Base-by-base conservation (phyloP, 768 basidiomycete genomes). In the Leccinellum rugosiceps region DNA sequence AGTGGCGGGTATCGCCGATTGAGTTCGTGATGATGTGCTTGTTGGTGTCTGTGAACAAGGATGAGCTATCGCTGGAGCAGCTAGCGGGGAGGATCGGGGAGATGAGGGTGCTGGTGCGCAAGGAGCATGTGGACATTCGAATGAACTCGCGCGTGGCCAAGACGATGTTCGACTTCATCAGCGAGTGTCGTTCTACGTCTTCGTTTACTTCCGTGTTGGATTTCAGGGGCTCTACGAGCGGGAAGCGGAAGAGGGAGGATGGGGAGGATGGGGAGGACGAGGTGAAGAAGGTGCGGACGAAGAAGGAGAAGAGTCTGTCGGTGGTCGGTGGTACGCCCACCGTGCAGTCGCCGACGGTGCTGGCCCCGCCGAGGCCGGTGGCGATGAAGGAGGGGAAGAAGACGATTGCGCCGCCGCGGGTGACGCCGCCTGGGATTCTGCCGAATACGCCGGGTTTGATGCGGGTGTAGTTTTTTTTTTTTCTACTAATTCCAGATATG, bases 11-110 rank as follows among this genome's bases (percentile, higher is more conserved):
- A 1, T 78, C 88, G 0, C 90, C 90, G 0, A 74, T 89, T 41
- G 90, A 92, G 67, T 83, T 92, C 59, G 76, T 88, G 48, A 72
- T 79, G 60, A 79, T 82, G 49, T 75, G 75, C 21, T 63, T 87
- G 4, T 68, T 90, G 21, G 79, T 90, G 15, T 77, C 78, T 13
- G 67, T 76, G n/a, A 74, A 79, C 53, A 83, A 77, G 69, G 70
- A 75, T 14, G 65, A 52, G 11, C 61, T 81, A 55, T 65, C 73
- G 3, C 41, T 74, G 58, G 59, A 58, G 0, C 76, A 78, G 66
- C 63, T 89, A 41, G 75, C 80, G 1, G 60, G 65, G 19, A 78
- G 76, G 0, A 77, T 88, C 5, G 66, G 66, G 9, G 70, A 69
- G 15, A 82, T 92, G 83, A 75, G 90, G 30, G 62, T 60, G 6